Conservation (phyloP, 1,284 basidiomycete genomes). For the Boletus subluridellus region DNA sequence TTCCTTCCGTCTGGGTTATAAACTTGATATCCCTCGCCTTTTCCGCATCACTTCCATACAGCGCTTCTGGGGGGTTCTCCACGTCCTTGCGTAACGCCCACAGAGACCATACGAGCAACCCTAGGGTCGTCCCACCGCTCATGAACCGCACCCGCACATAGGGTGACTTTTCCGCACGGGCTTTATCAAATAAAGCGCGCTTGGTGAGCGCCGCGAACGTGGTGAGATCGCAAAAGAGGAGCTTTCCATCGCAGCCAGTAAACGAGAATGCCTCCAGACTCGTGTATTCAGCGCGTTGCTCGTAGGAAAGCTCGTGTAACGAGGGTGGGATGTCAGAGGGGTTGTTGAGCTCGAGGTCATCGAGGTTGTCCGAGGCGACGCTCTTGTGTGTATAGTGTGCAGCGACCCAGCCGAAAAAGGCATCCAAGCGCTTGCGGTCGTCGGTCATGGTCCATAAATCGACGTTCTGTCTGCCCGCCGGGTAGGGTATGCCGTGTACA, state of each 20-base stretch:
- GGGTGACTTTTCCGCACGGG: constrained; percentile 16
- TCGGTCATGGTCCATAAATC: constrained; percentile 1
- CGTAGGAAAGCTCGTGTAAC: constrained; percentile 18
- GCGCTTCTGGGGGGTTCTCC: constrained; percentile 1
- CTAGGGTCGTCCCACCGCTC: constrained; percentile 15
- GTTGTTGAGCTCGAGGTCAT: constrained; percentile 24
- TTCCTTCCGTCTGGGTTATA: constrained; percentile 21
- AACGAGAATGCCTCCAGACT: constrained; percentile 1
- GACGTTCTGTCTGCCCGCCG: neutral
- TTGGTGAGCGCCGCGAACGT: constrained; percentile 6
- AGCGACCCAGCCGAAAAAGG: constrained; percentile 16
- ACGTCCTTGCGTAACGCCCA: constrained; percentile 14
- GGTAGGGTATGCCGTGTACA: constrained; percentile 5
- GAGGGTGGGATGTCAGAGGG: constrained; percentile 10
- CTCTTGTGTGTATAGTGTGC: constrained; percentile 21
- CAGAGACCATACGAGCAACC: constrained; percentile 17
- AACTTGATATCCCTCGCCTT: constrained; percentile 24
- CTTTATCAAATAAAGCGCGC: constrained; percentile 26
- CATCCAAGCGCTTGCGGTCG: constrained; percentile 13
- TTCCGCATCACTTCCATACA: constrained; percentile 19
- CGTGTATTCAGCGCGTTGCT: constrained; percentile 18
- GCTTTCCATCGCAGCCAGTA: constrained; percentile 11
- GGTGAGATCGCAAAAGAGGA: constrained; percentile 10
- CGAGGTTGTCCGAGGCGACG: constrained; percentile 15
- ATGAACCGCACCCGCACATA: constrained; percentile 24